Base-by-base conservation (phyloP, 2,329 filamentous ascomycete genomes). In the Exophiala viscosa region DNA sequence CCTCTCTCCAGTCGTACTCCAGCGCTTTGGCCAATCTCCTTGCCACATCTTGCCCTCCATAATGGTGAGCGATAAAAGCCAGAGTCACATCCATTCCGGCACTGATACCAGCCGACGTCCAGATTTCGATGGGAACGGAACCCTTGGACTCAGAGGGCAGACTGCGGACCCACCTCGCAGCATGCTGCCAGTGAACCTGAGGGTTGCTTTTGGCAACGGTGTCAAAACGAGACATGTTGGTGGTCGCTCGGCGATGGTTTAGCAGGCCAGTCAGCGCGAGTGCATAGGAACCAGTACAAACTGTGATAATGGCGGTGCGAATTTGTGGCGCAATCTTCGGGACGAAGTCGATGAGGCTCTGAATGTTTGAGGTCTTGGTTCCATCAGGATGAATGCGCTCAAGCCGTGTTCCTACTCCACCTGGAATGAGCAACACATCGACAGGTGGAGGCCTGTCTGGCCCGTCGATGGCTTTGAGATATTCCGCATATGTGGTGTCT, bases 391-490 rank as follows among this genome's bases (percentile, higher is more conserved):
- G 47, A 14, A 60, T 34, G 11, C 60, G 52, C 10, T 45, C 47
- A 28, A 62, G 41, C 18, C 72, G 50, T 20, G 65, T 71, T 0
- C 84, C 84, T 0, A 70, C 48, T 0, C 85, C 84, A 1, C 86
- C 85, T 0, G 85, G 85, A 6, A 88, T 67, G n/a, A 89, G 66
- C 15, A 88, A 72, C 3, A 87, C 79, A 40, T 87, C 82, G 11
- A 59, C 48, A 8, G 39, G 13, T 20, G 31, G n/a, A 23, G 11
- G 38, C 31, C 17, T n/a, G 34, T 28, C 35, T n/a, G 38, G 38
- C 20, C 42, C 45, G 9, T 20, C 43, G 32, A 45, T 28, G 9
- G 53, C 50, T 23, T 46, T 28, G 7, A 58, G 40, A 13, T 42
- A 56, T 3, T 58, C 48, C 2, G 36, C 52, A 38, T 52, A 63